These are phyloP conservation scores for Xanthoconium separans DNA, from an alignment of 1,284 basidiomycete genomes.

Conservation along the genomic window DNA sequence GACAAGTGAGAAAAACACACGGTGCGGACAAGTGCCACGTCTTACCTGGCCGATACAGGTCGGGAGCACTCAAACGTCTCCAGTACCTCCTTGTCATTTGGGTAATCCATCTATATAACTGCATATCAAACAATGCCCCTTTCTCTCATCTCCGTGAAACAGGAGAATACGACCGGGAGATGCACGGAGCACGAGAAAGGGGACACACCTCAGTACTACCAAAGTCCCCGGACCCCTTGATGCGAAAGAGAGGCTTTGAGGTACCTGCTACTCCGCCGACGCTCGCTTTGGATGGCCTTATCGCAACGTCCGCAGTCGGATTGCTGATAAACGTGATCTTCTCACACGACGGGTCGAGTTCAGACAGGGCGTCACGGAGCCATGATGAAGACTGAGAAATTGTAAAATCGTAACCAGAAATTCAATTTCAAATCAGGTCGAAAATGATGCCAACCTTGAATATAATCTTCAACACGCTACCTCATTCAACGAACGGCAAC, in stretches of 20 bases:
- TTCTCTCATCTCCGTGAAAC: background rate
- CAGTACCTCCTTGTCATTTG: constrained; percentile 85
- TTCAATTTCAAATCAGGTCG: background rate
- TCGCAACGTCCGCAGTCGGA: constrained; percentile 43
- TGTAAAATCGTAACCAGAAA: background rate
- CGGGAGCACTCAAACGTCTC: constrained; percentile 82
- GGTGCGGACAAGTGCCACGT: background rate
- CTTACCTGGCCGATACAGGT: constrained; percentile 71
- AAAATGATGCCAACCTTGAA: constrained; percentile 61
- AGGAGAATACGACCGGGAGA: background rate
- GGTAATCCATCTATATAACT: constrained; percentile 82
- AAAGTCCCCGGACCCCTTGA: constrained; percentile 76
- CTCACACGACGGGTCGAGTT: constrained; percentile 82
- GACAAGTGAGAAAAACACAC: background rate
- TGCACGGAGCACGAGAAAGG: background rate
- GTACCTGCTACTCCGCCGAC: background rate
- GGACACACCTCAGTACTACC: constrained; percentile 80
- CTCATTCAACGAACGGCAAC: constrained; percentile 1
- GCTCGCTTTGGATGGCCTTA: constrained; percentile 2
- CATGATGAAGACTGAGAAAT: constrained; percentile 60
- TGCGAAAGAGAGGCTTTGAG: constrained; percentile 62
- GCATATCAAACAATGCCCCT: background rate
- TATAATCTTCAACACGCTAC: constrained; percentile 78
- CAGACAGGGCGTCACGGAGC: constrained; percentile 89
- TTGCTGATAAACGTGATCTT: constrained; percentile 81